Conservation (phyloP, 225 moss, liverwort and hornwort species). For the Pseudisothecium myosuroides region DNA sequence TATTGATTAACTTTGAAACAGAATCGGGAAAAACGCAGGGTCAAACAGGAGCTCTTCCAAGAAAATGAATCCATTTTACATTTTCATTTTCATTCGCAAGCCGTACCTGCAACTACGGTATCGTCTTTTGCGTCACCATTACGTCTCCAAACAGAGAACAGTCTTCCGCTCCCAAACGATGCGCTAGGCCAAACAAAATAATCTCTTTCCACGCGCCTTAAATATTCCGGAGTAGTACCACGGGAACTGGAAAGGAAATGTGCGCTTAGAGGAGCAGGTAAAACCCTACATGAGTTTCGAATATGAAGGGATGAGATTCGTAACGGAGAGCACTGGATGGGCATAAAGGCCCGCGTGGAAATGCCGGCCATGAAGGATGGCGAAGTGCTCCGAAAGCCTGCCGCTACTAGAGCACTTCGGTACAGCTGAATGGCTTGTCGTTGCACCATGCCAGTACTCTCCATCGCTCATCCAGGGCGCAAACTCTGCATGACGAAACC, state of each 20-base stretch:
- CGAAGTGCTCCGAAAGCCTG: slow-evolving; percentile 22
- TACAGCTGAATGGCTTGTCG: slow-evolving; percentile 46
- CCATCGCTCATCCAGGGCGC: slow-evolving; percentile 31
- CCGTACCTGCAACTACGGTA: slow-evolving; percentile 21
- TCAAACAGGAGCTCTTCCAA: neutral
- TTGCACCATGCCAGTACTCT: slow-evolving; percentile 50
- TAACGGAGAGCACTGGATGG: slow-evolving; percentile 14
- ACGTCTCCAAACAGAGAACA: slow-evolving; percentile 49
- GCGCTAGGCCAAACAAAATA: neutral
- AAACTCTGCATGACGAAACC: slow-evolving; percentile 20
- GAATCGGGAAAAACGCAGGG: neutral
- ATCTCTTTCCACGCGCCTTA: slow-evolving; percentile 13
- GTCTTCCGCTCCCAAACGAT: slow-evolving; percentile 14
- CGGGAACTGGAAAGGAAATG: slow-evolving; percentile 6
- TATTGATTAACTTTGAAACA: neutral
- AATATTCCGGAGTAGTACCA: neutral
- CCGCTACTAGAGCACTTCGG: slow-evolving; percentile 23
- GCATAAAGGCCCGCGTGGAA: slow-evolving; percentile 19
- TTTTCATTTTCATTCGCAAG: neutral
- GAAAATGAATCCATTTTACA: neutral
- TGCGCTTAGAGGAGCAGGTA: neutral
- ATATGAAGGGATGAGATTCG: slow-evolving; percentile 5
- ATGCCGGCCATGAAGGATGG: slow-evolving; percentile 26
- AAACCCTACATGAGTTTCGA: neutral
- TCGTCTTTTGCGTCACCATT: slow-evolving; percentile 17